Base-by-base conservation (phyloP, 164 flowering plant species). In the Vitis labrusca region DNA sequence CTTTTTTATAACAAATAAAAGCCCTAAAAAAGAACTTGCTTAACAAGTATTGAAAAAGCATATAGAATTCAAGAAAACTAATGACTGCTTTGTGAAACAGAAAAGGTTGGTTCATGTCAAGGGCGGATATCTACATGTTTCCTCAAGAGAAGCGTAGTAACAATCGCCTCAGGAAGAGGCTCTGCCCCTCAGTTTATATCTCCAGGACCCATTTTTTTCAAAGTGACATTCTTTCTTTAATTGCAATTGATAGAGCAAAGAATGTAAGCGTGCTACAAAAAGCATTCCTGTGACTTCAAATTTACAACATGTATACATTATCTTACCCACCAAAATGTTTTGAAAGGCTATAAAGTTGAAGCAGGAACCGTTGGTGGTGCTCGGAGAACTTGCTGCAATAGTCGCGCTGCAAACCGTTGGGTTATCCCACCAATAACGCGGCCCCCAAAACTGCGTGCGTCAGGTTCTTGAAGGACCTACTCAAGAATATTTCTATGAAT, bases 381-480 rank as follows among this genome's bases (percentile, higher is more conserved):
- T 27, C 87, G 82, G 4, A 94, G 97, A 75, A 94, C 81, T 76
- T 92, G 98, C 74, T 89, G 98, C 65, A 94, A 84, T 32, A 92
- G 77, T 51, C 98, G 89, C 1, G 98, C 98, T 52, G 97, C 98
- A 53, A 94, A 82, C 69, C 98, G 97, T 54, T 88, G 97, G 50
- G 89, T 81, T 37, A 89, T 80, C 52, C 97, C 97, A 63, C 91
- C 92, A 69, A 85, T 59, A 70, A 94, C 85, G 65, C 91, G 92
- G 5, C 87, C 89, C 47, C 97, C 97, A 50, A 94, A 81, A 72
- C 50, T 74, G 32, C 89, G 90, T 53, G 87, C 95, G 76, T 89
- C 92, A 6, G 88, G 93, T 72, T 91, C 91, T 82, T 89, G 95
- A 75, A 94, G 90, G 66, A 88, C 92, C 98, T 94, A 90, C 13